Conservation (phyloP, 108 stramenopile genomes). For the Cyclotella sp. region DNA sequence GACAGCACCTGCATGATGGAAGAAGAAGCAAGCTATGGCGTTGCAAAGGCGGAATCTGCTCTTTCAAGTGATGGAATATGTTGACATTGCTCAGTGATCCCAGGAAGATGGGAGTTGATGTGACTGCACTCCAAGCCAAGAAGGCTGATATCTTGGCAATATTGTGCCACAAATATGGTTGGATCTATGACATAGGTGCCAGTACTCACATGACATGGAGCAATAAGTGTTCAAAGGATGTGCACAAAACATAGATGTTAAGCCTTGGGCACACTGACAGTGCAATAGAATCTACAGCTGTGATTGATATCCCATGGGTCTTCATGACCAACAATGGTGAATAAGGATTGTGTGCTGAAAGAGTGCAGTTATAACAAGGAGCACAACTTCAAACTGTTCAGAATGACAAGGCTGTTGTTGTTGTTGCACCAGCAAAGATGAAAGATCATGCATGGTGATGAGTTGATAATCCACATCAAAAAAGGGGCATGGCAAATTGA, state of each 20-base stretch:
- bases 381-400: constrained; percentile 1
- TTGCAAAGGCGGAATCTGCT: not conserved
- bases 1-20: not conserved
- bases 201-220: no score
- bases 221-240: no score
- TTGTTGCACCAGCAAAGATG: not conserved
- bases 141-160: not conserved
- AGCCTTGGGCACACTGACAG: not conserved
- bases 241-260: not conserved
- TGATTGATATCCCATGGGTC: not conserved
- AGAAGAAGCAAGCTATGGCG: no score
- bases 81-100: not conserved
- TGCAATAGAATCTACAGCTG: not conserved
- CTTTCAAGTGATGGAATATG: not conserved
- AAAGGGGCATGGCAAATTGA: not conserved
- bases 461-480: not conserved
- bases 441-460: no score
- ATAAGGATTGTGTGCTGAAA: not conserved
- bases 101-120: not conserved
- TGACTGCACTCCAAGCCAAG: no score
- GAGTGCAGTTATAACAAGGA: not conserved
- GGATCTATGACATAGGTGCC: constrained; percentile 1
- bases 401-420: not conserved
- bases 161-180: not conserved
- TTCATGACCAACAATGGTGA: not conserved